Conservation (phyloP, 2,329 filamentous ascomycete species). For the Fusarium zealandicum region DNA sequence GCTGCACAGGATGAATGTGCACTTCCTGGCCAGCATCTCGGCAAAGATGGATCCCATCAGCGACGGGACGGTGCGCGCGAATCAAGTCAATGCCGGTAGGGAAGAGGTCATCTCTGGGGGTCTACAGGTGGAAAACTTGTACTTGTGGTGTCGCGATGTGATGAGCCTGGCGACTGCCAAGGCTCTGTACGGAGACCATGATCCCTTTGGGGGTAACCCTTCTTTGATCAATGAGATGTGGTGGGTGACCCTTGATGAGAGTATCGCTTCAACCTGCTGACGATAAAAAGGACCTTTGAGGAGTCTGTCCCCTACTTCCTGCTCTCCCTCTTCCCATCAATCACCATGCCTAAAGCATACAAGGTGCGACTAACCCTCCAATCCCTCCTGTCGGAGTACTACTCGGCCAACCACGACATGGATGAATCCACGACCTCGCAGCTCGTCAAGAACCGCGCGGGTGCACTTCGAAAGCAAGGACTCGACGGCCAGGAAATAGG, state of each 20-base stretch:
- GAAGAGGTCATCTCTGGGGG: constrained; percentile 23
- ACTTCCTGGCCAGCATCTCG: constrained; percentile 22
- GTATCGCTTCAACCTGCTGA: not conserved
- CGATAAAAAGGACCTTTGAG: constrained; percentile 30
- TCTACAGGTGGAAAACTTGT: constrained; percentile 48
- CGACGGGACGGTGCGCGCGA: not conserved
- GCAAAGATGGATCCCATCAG: constrained; percentile 24
- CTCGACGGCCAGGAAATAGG: constrained; percentile 42
- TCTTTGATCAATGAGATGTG: constrained; percentile 30
- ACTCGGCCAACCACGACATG: constrained; percentile 39
- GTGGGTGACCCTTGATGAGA: constrained; percentile 6
- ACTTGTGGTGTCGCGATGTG: constrained; percentile 47
- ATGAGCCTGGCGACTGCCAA: constrained; percentile 50
- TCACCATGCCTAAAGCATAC: constrained; percentile 44
- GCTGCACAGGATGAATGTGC: constrained; percentile 43
- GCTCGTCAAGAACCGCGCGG: constrained; percentile 42
- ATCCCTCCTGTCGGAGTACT: constrained; percentile 43
- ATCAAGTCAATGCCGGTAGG: constrained; percentile 14
- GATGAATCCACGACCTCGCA: constrained; percentile 39
- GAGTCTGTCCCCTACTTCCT: constrained; percentile 39
- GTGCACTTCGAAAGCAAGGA: constrained; percentile 39
- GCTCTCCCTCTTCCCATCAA: constrained; percentile 42
- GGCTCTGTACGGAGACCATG: constrained; percentile 53
- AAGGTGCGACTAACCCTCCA: constrained; percentile 39
- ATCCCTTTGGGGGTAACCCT: constrained; percentile 47